Evolutionary conservation across 495 filamentous ascomycete species (phyloP).

Genomic region (Lasiosphaeriaceae sp.): DNA sequence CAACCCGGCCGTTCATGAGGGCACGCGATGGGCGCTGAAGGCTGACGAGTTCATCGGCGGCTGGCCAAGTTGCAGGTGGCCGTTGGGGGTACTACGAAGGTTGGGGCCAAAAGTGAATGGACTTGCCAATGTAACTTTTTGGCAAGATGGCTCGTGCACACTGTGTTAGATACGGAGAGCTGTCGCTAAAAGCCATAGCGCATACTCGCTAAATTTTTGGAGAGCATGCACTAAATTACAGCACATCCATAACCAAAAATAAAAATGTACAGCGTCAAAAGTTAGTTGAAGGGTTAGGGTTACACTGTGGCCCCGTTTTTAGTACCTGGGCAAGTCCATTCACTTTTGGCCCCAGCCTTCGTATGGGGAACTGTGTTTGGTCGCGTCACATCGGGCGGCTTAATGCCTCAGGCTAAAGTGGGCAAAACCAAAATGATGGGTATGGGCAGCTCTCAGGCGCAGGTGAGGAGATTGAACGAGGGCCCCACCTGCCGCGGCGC

Average conservation of each 20-base stretch:
- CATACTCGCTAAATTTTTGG: too few relatives aligned
- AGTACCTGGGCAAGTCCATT: too few relatives aligned
- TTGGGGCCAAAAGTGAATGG: background rate
- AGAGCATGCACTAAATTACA: too few relatives aligned
- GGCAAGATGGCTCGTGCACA: too few relatives aligned
- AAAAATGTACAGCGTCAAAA: too few relatives aligned
- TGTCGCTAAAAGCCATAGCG: too few relatives aligned
- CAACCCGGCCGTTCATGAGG: constrained; percentile 1
- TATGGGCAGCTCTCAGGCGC: constrained; percentile 1
- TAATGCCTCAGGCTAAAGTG: background rate
- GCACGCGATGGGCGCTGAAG: background rate
- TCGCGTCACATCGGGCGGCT: background rate
- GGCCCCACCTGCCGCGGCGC: background rate
- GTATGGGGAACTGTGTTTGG: background rate
- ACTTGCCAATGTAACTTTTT: too few relatives aligned
- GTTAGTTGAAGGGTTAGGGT: too few relatives aligned
- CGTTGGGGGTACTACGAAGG: background rate
- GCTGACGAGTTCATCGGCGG: background rate
- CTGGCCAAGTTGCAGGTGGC: constrained; percentile 4
- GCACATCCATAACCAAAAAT: too few relatives aligned
- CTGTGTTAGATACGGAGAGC: too few relatives aligned
- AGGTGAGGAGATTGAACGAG: background rate
- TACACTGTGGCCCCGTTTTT: too few relatives aligned
- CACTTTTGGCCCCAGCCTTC: too few relatives aligned
- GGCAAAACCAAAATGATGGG: background rate